A percentile compares a stretch with the other conserved stretches of the same genome.
These are phyloP conservation scores for Exophiala sp. DNA, from an alignment of 2,329 filamentous ascomycete species.

Conservation along the genomic window DNA sequence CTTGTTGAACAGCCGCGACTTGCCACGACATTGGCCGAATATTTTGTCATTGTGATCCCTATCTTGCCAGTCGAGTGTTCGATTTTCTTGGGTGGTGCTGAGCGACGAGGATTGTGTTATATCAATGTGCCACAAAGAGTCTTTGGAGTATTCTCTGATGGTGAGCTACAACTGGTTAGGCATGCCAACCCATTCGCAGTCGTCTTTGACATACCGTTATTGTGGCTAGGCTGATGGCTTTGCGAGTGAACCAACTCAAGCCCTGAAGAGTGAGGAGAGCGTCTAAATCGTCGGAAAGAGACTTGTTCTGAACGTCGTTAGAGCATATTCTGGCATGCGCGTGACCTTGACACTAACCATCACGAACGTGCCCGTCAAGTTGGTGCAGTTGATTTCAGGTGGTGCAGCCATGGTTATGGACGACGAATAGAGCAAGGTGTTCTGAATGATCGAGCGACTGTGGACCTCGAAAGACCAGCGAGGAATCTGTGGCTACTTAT, in stretches of 20 bases:
- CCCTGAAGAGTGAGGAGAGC: slow-evolving; percentile 64
- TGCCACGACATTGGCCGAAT: slow-evolving; percentile 68
- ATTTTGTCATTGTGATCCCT: slow-evolving; percentile 73
- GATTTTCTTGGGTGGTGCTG: slow-evolving; percentile 56
- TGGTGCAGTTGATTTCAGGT: slow-evolving; percentile 59
- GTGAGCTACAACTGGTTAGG: slow-evolving; percentile 25
- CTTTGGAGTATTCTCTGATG: slow-evolving; percentile 44
- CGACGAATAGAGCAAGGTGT: background rate
- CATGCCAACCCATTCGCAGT: slow-evolving; percentile 62
- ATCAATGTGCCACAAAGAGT: slow-evolving; percentile 59
- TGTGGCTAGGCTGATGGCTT: slow-evolving; percentile 65
- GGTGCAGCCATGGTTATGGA: slow-evolving; percentile 65
- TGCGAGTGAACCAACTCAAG: slow-evolving; percentile 68
- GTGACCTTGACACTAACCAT: slow-evolving; percentile 57
- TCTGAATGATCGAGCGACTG: too few species aligned
- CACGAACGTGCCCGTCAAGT: slow-evolving; percentile 67
- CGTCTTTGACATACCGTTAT: slow-evolving; percentile 39
- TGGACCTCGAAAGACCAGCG: background rate
- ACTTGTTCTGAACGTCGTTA: slow-evolving; percentile 61
- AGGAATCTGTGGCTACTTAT: background rate
- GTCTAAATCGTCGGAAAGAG: slow-evolving; percentile 66
- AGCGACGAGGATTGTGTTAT: slow-evolving; percentile 50
- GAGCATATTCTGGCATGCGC: background rate
- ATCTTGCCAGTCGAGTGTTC: slow-evolving; percentile 55
- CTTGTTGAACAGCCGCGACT: slow-evolving; percentile 39